Evolutionary conservation across 495 filamentous ascomycete genomes (phyloP).

Genomic region (Lasiosphaeris hirsuta): DNA sequence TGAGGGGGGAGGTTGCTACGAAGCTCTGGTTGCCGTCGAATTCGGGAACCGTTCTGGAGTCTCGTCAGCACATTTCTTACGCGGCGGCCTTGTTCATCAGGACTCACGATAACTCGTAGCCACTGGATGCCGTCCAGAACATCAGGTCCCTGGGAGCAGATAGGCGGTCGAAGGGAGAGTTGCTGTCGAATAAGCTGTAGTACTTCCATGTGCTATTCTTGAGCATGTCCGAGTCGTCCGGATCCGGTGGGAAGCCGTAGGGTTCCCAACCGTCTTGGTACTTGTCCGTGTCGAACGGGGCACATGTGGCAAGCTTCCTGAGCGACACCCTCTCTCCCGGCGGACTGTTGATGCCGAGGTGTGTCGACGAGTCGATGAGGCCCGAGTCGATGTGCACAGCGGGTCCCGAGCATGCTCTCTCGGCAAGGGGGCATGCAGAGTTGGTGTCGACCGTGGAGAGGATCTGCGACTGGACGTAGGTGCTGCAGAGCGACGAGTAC

Average conservation of each 20-base stretch:
- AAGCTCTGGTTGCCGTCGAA: background rate
- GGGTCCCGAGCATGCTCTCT: background rate
- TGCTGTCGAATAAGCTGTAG: background rate
- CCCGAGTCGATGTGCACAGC: background rate
- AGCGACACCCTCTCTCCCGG: background rate
- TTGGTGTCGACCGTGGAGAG: background rate
- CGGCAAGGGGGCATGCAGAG: background rate
- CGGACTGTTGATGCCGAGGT: background rate
- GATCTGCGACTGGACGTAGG: background rate
- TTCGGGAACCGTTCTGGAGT: background rate
- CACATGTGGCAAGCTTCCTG: background rate
- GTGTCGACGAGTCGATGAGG: background rate
- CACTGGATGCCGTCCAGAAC: background rate
- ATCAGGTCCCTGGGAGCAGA: background rate
- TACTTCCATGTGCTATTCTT: background rate
- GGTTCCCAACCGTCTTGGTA: background rate
- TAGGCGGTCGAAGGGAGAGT: background rate
- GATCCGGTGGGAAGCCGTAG: background rate
- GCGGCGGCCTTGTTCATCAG: too few relatives aligned
- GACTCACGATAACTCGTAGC: background rate
- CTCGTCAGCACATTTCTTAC: too few relatives aligned
- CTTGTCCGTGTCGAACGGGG: background rate
- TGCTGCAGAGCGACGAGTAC: constrained; percentile 2
- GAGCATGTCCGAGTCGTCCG: background rate
- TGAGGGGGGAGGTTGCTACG: background rate